A percentile compares a stretch with the other conserved stretches of the same genome.
These are phyloP conservation scores for Ormosia semicastrata DNA, from an alignment of 306 rosid genomes.

Conservation along the genomic window DNA sequence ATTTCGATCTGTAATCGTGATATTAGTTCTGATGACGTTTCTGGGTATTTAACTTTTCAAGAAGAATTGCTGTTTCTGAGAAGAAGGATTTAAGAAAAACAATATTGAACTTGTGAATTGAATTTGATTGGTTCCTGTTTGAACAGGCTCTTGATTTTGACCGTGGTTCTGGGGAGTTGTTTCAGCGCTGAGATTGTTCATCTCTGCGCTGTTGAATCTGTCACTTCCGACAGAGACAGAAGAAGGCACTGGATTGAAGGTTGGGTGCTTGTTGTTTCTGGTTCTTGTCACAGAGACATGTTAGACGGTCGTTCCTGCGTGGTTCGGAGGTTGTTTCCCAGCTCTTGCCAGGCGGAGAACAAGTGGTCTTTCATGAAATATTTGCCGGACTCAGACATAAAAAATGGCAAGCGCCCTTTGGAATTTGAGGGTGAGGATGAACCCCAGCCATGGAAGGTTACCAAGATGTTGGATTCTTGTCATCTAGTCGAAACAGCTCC, in stretches of 20 bases:
- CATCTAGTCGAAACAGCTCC: slow-evolving; percentile 23
- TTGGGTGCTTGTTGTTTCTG: slow-evolving; percentile 16
- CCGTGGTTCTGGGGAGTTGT: slow-evolving; percentile 40
- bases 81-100: neutral
- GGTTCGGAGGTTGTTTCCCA: slow-evolving; percentile 62
- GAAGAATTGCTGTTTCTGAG: neutral
- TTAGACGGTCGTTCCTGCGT: slow-evolving; percentile 71
- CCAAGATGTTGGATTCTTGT: slow-evolving; percentile 35
- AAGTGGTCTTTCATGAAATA: slow-evolving; percentile 63
- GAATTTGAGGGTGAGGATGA: slow-evolving; percentile 37
- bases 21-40: neutral
- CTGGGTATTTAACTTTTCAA: neutral
- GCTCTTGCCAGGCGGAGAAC: slow-evolving; percentile 56
- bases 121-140: slow-evolving; percentile 33
- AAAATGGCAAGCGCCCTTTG: slow-evolving; percentile 49
- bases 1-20: slow-evolving; percentile 33
- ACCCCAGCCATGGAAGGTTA: slow-evolving; percentile 38
- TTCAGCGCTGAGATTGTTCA: slow-evolving; percentile 26
- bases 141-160: slow-evolving; percentile 43
- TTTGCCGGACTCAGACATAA: slow-evolving; percentile 41
- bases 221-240: slow-evolving; percentile 16
- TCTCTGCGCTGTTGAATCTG: slow-evolving; percentile 32
- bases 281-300: slow-evolving; percentile 56
- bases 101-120: neutral
- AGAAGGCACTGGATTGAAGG: slow-evolving; percentile 33